These are phyloP conservation scores for Corymbia citriodora DNA, from an alignment of 441 rosid species.

Conservation along the genomic window DNA sequence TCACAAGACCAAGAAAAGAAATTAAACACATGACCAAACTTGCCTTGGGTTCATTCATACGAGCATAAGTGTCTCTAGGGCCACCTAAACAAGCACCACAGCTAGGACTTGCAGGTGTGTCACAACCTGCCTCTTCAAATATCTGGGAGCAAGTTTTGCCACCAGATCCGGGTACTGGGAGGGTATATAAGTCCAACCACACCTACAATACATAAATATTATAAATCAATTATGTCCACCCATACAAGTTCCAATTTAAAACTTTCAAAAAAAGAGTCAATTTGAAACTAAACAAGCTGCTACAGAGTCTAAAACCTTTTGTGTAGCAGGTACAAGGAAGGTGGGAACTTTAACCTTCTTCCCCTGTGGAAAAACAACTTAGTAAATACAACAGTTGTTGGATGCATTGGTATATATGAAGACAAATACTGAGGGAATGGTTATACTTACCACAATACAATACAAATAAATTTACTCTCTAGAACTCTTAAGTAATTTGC, in stretches of 20 bases:
- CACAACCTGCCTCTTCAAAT: conserved; percentile 96
- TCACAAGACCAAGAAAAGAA: background rate
- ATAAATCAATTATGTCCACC: background rate
- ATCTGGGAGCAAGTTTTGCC: conserved; percentile 97
- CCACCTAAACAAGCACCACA: conserved; percentile 99
- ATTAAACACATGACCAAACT: background rate
- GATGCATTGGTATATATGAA: background rate
- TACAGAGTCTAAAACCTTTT: conserved; percentile 45
- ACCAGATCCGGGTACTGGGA: conserved; percentile 90
- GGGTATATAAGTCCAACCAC: conserved; percentile 84
- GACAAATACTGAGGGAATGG: conserved; percentile 1
- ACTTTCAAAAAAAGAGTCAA: background rate
- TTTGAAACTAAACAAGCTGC: background rate
- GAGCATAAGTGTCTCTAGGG: conserved; percentile 89
- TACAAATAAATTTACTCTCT: background rate
- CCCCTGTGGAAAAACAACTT: conserved; percentile 47
- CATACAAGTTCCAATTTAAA: background rate
- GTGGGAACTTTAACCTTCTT: conserved; percentile 94
- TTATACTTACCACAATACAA: background rate
- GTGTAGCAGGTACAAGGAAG: conserved; percentile 96
- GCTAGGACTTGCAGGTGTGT: conserved; percentile 90
- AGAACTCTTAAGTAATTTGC: background rate
- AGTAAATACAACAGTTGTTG: background rate
- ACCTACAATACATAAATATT: conserved; percentile 42
- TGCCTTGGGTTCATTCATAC: conserved; percentile 85